phyloP scores from a whole-genome alignment of 495 filamentous ascomycete genomes.

The Penicillium goetzii region DNA sequence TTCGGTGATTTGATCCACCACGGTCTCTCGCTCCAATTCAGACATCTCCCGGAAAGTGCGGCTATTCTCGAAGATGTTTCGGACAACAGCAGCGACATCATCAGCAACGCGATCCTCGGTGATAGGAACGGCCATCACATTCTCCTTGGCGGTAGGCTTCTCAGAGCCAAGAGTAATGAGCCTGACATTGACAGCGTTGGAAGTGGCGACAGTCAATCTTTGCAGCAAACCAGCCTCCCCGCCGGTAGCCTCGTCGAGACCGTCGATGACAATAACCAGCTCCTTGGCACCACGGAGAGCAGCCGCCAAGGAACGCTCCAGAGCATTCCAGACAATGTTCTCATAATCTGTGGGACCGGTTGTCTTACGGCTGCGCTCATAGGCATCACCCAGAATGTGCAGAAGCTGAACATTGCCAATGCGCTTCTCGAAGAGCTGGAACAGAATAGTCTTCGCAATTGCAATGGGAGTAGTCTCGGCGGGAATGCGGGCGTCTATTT shows the following conservation, averaged over 20 bases:
- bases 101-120: constrained; percentile 28
- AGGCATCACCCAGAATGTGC: constrained; percentile 39
- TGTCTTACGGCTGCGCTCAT: constrained; percentile 30
- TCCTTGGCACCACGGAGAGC: constrained; percentile 37
- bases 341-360: constrained; percentile 35
- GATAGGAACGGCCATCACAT: constrained; percentile 26
- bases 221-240: constrained; percentile 33
- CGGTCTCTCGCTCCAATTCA: constrained; percentile 37
- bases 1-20: constrained; percentile 39
- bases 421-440: constrained; percentile 42
- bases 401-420: constrained; percentile 44
- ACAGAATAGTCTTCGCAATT: constrained; percentile 39
- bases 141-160: constrained; percentile 22
- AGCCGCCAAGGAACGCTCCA: constrained; percentile 29
- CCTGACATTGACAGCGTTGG: constrained; percentile 32
- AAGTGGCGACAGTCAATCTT: constrained; percentile 31
- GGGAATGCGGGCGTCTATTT: constrained; percentile 30
- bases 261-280: constrained; percentile 42
- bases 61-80: constrained; percentile 24
- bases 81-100: constrained; percentile 33
- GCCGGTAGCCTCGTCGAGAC: constrained; percentile 40
- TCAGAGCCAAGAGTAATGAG: constrained; percentile 39
- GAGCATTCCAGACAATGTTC: constrained; percentile 27
- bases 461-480: constrained; percentile 29
- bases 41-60: constrained; percentile 23